Percentiles rank a stretch among this genome's conserved stretches.
Evolutionary conservation across 441 rosid species (phyloP).

Genomic region (Gossypium gossypioides): DNA sequence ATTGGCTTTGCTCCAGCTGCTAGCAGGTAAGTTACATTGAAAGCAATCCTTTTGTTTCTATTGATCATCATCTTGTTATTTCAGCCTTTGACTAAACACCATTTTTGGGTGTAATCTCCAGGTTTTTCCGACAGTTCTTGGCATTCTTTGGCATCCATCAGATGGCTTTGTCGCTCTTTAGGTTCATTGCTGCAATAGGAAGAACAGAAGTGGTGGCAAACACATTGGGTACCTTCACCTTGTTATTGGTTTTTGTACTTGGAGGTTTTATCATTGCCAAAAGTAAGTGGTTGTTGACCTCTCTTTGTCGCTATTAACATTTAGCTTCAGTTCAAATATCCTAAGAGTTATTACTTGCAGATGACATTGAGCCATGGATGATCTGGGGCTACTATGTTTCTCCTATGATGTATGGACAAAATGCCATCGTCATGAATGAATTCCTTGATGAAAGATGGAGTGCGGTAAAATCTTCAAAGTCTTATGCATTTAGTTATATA

Average conservation of each 20-base stretch:
- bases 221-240: conserved; percentile 53
- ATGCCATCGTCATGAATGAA: conserved; percentile 75
- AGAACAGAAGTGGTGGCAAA: conserved; percentile 64
- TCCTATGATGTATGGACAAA: conserved; percentile 93
- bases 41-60: neutral
- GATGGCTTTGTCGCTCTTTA: conserved; percentile 83
- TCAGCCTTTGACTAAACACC: neutral
- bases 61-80: neutral
- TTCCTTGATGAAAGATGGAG: conserved; percentile 78
- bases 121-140: conserved; percentile 73
- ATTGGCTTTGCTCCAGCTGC: conserved; percentile 65
- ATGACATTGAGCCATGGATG: conserved; percentile 69
- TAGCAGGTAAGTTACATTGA: conserved; percentile 28
- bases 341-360: conserved; percentile 24
- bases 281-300: conserved; percentile 29
- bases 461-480: conserved; percentile 32
- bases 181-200: conserved; percentile 78
- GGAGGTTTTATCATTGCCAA: conserved; percentile 84
- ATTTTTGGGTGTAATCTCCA: conserved; percentile 14
- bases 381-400: conserved; percentile 74
- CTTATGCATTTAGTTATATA: neutral
- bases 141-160: conserved; percentile 64
- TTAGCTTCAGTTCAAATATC: conserved; percentile 7
- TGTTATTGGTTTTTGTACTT: conserved; percentile 60
- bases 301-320: neutral